Percentiles rank a stretch among this genome's conserved stretches.
Evolutionary conservation across 345 rosid species (phyloP).

Genomic region (Hevea brasiliensis): DNA sequence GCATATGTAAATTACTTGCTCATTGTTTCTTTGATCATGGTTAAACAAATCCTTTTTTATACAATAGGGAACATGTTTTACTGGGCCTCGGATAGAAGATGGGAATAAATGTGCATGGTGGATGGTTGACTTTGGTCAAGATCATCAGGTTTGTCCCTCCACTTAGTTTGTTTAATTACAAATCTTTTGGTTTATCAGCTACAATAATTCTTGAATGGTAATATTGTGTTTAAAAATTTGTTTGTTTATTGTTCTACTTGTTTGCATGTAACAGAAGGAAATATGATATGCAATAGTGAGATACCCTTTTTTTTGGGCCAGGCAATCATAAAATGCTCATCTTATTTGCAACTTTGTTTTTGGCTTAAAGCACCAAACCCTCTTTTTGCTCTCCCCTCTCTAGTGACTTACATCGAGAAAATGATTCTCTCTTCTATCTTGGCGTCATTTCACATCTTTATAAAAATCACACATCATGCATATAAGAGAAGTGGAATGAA

Average conservation of each 20-base stretch:
- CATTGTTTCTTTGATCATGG: not conserved
- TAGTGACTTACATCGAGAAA: no score
- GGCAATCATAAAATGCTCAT: no score
- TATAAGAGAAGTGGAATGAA: not conserved
- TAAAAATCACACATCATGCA: not conserved
- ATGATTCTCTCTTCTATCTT: no score
- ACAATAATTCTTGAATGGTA: not conserved
- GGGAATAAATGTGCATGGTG: constrained; percentile 77
- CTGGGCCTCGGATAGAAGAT: constrained; percentile 81
- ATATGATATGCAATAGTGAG: not conserved
- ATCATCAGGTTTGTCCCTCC: constrained; percentile 71
- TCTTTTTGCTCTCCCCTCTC: no score
- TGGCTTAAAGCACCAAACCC: no score
- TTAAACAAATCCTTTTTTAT: constrained; percentile 5
- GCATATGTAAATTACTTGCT: not conserved
- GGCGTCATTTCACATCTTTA: no score
- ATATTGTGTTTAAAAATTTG: not conserved
- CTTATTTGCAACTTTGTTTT: no score
- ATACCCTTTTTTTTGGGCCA: not conserved
- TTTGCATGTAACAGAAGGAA: not conserved
- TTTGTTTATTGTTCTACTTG: not conserved
- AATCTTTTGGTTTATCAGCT: not conserved
- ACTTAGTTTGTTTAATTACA: not conserved
- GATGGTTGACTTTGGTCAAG: constrained; percentile 88
- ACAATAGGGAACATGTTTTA: constrained; percentile 74